phyloP scores from a whole-genome alignment of 345 rosid genomes.

The Eucalyptus regnans region DNA sequence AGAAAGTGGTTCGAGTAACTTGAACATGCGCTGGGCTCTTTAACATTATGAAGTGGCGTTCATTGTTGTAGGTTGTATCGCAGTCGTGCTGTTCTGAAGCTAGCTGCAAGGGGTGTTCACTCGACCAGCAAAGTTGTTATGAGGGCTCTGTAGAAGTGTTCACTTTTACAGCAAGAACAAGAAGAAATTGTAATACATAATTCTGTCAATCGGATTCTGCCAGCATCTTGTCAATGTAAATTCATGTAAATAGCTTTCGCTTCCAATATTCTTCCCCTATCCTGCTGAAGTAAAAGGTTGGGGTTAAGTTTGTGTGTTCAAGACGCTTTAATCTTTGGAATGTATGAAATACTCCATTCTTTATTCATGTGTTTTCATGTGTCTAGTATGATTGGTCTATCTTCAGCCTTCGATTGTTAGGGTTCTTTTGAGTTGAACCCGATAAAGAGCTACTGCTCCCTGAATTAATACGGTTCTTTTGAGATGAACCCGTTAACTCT shows the following conservation, averaged over 20 bases:
- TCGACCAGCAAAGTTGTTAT: slow-evolving; percentile 57
- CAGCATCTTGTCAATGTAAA: neutral
- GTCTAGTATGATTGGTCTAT: neutral
- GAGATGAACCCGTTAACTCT: neutral
- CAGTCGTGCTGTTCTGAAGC: slow-evolving; percentile 44
- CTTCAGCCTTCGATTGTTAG: neutral
- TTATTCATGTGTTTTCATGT: neutral
- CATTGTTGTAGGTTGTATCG: slow-evolving; percentile 44
- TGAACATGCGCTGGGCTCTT: neutral
- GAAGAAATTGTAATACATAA: neutral
- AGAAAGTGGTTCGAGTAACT: neutral
- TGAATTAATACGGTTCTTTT: neutral
- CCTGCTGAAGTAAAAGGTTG: neutral
- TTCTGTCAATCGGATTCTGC: neutral
- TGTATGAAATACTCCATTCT: neutral
- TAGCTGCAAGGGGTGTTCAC: slow-evolving; percentile 68
- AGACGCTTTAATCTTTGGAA: neutral
- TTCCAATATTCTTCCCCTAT: neutral
- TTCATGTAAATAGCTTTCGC: neutral
- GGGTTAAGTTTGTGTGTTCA: neutral
- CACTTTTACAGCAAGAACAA: neutral
- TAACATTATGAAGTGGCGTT: neutral
- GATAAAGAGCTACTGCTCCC: neutral
- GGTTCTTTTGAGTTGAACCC: neutral
- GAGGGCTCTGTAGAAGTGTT: slow-evolving; percentile 33